Conservation (phyloP, 2,329 filamentous ascomycete species). For the Ascochyta fabae region DNA sequence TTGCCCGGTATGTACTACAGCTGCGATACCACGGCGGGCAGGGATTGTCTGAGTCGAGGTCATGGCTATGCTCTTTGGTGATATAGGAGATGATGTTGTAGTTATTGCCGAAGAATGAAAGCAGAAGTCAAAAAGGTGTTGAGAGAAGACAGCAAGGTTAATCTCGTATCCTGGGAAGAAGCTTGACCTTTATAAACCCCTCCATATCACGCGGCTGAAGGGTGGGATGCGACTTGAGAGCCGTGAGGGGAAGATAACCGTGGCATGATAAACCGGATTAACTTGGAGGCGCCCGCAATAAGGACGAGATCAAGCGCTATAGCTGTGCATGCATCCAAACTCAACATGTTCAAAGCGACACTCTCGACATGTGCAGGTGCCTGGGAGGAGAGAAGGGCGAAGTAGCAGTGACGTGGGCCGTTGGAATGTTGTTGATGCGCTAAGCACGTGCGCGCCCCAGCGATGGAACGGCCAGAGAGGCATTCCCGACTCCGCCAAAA, state of each 20-base stretch:
- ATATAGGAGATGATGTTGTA: too few relatives aligned
- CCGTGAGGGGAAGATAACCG: constrained; percentile 11
- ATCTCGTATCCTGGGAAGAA: background rate
- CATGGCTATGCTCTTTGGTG: constrained; percentile 11
- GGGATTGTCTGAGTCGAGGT: constrained; percentile 45
- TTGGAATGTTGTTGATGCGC: background rate
- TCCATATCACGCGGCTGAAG: background rate
- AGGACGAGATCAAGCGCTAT: too few relatives aligned
- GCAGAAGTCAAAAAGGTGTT: too few relatives aligned
- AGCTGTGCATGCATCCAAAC: too few relatives aligned
- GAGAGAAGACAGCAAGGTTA: background rate
- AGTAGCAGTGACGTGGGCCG: background rate
- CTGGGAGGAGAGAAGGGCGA: background rate
- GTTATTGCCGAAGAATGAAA: too few relatives aligned
- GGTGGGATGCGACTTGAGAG: constrained; percentile 3
- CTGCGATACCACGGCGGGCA: constrained; percentile 54
- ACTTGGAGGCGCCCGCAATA: background rate
- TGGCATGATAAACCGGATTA: background rate
- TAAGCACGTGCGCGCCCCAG: constrained; percentile 13
- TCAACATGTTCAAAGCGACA: too few relatives aligned
- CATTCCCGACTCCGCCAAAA: constrained; percentile 36
- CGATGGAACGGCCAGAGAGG: constrained; percentile 27
- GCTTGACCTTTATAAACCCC: background rate
- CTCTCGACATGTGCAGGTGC: background rate
- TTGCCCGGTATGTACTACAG: constrained; percentile 47